Evolutionary conservation across 306 rosid genomes (phyloP).

Genomic region (Hippophae gyantsensis): DNA sequence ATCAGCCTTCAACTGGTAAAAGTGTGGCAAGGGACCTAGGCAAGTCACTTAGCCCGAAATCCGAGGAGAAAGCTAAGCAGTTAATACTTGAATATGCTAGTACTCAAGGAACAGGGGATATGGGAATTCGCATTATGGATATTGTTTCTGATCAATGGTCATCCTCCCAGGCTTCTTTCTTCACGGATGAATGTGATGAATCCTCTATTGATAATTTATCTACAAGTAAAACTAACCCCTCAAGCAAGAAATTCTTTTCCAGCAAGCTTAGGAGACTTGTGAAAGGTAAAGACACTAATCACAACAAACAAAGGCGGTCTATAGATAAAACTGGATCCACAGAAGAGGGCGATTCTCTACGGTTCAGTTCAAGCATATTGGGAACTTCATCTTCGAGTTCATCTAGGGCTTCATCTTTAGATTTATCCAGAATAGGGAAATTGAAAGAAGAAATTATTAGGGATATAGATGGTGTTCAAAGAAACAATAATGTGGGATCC

Average conservation of each 20-base stretch:
- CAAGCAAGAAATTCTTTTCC: constrained; percentile 38
- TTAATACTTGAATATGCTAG: constrained; percentile 80
- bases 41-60: constrained; percentile 60
- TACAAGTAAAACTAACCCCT: constrained; percentile 26
- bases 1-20: constrained; percentile 59
- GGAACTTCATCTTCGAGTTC: constrained; percentile 22
- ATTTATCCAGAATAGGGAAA: constrained; percentile 22
- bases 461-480: constrained; percentile 15
- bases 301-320: constrained; percentile 16
- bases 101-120: constrained; percentile 32
- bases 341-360: constrained; percentile 29
- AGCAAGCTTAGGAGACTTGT: constrained; percentile 55
- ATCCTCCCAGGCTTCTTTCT: constrained; percentile 51
- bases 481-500: constrained; percentile 28
- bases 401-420: constrained; percentile 28
- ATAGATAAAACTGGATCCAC: constrained; percentile 27
- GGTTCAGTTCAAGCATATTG: constrained; percentile 23
- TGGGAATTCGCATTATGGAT: constrained; percentile 30
- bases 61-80: constrained; percentile 77
- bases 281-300: constrained; percentile 37
- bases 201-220: constrained; percentile 33
- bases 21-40: constrained; percentile 77
- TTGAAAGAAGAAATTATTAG: constrained; percentile 27
- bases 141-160: constrained; percentile 70
- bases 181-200: constrained; percentile 51